Evolutionary conservation across 2,329 filamentous ascomycete species (phyloP).

Genomic region (Fusarium xyrophilum): DNA sequence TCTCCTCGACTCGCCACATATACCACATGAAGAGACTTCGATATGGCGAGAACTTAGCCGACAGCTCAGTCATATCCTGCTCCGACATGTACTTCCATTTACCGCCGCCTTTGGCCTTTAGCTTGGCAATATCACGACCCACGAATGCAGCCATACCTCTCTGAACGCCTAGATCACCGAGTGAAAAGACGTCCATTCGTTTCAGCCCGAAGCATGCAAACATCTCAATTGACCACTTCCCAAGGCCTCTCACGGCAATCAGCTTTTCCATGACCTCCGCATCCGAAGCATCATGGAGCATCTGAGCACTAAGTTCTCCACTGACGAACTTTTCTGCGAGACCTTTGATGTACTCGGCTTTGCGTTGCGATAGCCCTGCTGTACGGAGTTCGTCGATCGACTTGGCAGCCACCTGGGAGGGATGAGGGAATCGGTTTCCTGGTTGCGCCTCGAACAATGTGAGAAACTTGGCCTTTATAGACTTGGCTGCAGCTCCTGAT

Average conservation of each 20-base stretch:
- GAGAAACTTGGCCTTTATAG: conserved; percentile 87
- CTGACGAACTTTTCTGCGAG: conserved; percentile 80
- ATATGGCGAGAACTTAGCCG: conserved; percentile 83
- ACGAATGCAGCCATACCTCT: conserved; percentile 89
- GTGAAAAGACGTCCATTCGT: conserved; percentile 90
- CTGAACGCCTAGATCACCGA: conserved; percentile 93
- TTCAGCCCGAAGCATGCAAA: conserved; percentile 97
- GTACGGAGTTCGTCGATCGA: conserved; percentile 74
- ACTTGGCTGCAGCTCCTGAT: conserved; percentile 86
- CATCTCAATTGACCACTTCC: conserved; percentile 95
- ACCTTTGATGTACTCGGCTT: conserved; percentile 92
- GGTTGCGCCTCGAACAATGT: conserved; percentile 65
- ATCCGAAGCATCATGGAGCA: conserved; percentile 81
- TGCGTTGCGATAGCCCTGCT: conserved; percentile 89
- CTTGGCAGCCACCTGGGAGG: conserved; percentile 71
- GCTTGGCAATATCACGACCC: conserved; percentile 81
- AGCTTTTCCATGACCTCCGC: conserved; percentile 84
- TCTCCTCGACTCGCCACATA: conserved; percentile 89
- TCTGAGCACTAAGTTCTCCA: conserved; percentile 76
- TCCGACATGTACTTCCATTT: conserved; percentile 99
- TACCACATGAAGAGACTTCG: conserved; percentile 98
- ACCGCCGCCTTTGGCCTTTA: conserved; percentile 78
- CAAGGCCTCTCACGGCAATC: conserved; percentile 85
- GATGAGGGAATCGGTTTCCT: conserved; percentile 70
- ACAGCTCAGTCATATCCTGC: conserved; percentile 85